Conservation (phyloP, 208 protist genomes). For the Trypanosomatidae sp. region DNA sequence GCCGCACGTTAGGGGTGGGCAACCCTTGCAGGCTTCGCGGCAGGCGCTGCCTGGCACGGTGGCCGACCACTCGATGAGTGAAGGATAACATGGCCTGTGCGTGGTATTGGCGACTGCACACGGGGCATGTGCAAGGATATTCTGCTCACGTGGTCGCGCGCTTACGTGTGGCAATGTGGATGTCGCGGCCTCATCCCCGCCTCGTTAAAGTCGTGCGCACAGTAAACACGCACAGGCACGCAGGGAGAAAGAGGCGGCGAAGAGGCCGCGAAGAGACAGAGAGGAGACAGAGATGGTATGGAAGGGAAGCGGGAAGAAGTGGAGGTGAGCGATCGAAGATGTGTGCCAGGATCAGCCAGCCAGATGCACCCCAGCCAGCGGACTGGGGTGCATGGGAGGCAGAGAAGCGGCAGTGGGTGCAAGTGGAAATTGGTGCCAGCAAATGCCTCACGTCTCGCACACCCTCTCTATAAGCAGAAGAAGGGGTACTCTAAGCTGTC, state of each 20-base stretch:
- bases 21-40: constrained; percentile 25
- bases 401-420: background rate
- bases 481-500: background rate
- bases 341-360: background rate
- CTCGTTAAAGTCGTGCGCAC: background rate
- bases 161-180: background rate
- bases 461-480: background rate
- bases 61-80: constrained; percentile 15
- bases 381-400: background rate
- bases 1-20: constrained; percentile 30
- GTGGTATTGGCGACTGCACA: background rate
- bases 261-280: constrained; percentile 3
- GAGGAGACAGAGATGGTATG: background rate
- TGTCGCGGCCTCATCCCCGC: background rate
- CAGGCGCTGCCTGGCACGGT: constrained; percentile 10
- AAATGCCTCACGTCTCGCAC: background rate
- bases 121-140: background rate
- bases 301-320: background rate
- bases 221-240: background rate
- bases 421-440: background rate
- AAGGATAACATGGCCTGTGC: constrained; percentile 3
- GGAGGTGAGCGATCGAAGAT: background rate
- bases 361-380: background rate
- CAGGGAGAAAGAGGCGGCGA: background rate
- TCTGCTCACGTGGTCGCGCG: background rate